A percentile compares a stretch with the other conserved stretches of the same genome.
Evolutionary conservation across 257 asterid species (phyloP).

Genomic region (Schizonepeta tenuifolia): DNA sequence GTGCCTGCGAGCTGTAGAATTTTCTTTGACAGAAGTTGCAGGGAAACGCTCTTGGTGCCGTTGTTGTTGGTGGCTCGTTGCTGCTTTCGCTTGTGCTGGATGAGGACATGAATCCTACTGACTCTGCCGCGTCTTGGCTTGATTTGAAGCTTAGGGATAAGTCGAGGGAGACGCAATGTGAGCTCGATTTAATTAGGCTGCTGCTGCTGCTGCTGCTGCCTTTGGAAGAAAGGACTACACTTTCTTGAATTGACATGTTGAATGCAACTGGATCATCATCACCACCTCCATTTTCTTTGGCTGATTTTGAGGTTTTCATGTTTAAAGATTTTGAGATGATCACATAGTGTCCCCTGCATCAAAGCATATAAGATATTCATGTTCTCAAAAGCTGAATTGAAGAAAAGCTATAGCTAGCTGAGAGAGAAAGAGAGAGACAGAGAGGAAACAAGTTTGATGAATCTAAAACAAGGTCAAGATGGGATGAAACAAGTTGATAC

Average conservation of each 20-base stretch:
- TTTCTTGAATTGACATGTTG: constrained; percentile 37
- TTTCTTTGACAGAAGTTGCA: constrained; percentile 57
- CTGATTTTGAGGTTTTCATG: constrained; percentile 45
- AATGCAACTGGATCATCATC: constrained; percentile 45
- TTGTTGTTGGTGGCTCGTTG: constrained; percentile 42
- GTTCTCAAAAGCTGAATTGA: background rate
- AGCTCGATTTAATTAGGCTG: background rate
- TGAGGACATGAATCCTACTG: constrained; percentile 35
- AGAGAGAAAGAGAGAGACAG: background rate
- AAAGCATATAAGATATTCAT: background rate
- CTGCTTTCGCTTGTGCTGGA: constrained; percentile 62
- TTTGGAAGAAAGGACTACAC: constrained; percentile 18
- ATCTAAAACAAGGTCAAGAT: too few species aligned
- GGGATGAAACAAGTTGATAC: too few species aligned
- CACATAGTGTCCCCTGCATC: constrained; percentile 28
- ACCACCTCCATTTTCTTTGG: constrained; percentile 41
- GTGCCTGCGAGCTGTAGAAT: constrained; percentile 57
- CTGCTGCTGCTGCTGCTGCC: background rate
- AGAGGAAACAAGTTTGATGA: background rate
- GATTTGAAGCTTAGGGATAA: constrained; percentile 49
- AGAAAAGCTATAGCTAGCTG: background rate
- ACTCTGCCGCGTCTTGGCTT: constrained; percentile 32
- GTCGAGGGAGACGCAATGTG: constrained; percentile 45
- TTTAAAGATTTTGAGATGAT: background rate
- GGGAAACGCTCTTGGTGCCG: constrained; percentile 44